Evolutionary conservation across 1,139 yeast species (phyloP).

Genomic region (Hyphopichia khmerensis): DNA sequence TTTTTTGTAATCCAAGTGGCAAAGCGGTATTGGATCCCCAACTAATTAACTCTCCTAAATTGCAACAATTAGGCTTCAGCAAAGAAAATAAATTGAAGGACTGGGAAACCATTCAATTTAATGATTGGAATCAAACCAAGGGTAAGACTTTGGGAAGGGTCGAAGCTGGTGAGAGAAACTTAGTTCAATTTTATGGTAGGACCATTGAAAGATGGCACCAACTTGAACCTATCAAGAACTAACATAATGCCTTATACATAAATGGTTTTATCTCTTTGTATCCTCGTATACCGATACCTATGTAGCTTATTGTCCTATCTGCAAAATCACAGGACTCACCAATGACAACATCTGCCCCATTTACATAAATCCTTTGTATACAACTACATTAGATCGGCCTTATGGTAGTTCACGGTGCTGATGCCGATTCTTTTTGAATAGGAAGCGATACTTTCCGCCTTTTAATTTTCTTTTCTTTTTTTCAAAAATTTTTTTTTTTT

Average conservation of each 20-base stretch:
- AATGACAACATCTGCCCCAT: too few species aligned
- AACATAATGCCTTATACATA: too few species aligned
- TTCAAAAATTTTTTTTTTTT: not conserved
- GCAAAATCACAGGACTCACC: too few species aligned
- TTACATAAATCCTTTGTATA: too few species aligned
- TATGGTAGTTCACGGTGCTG: too few species aligned
- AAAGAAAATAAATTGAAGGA: constrained; percentile 19
- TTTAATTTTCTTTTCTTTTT: not conserved
- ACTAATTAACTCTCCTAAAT: constrained; percentile 27
- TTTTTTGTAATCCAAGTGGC: constrained; percentile 38
- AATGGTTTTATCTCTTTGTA: too few species aligned
- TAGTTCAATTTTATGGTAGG: constrained; percentile 31
- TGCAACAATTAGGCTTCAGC: constrained; percentile 23
- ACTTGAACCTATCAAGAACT: constrained; percentile 1
- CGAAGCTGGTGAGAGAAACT: constrained; percentile 32
- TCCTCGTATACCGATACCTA: too few species aligned
- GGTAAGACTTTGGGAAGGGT: constrained; percentile 35
- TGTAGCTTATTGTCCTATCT: too few species aligned
- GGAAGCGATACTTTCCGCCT: not conserved
- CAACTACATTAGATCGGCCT: too few species aligned
- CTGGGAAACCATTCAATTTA: constrained; percentile 34
- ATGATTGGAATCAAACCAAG: constrained; percentile 38
- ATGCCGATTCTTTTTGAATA: too few species aligned
- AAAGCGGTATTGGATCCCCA: constrained; percentile 38
- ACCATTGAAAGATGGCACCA: constrained; percentile 42